A percentile compares a stretch with the other conserved stretches of the same genome.
Conservation (phyloP, 2,329 filamentous ascomycete species). For the Exserohilum turcica region DNA sequence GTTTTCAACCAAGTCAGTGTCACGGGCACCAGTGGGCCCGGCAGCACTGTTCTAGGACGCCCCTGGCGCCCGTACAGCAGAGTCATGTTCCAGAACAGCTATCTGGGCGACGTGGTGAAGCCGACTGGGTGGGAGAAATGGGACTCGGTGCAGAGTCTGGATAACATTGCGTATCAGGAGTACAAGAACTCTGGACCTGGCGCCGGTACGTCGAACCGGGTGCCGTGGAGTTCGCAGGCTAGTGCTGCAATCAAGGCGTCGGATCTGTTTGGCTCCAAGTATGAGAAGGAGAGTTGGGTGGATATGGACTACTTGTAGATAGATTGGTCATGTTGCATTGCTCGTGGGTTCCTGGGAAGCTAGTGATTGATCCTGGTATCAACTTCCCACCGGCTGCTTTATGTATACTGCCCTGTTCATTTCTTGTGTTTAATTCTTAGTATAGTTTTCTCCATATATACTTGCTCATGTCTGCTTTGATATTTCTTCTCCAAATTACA, state of each 20-base stretch:
- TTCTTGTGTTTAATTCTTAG: too few relatives aligned
- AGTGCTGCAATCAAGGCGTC: slow-evolving; percentile 7
- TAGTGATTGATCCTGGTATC: too few relatives aligned
- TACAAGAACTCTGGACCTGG: slow-evolving; percentile 27
- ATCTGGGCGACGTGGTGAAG: slow-evolving; percentile 61
- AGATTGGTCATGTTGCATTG: too few relatives aligned
- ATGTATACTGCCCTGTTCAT: too few relatives aligned
- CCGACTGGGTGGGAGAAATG: slow-evolving; percentile 58
- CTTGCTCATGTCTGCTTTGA: background rate
- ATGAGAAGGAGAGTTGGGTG: slow-evolving; percentile 25
- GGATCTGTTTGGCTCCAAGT: slow-evolving; percentile 18
- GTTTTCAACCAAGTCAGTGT: slow-evolving; percentile 59
- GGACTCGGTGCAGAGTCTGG: slow-evolving; percentile 22
- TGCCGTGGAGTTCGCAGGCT: slow-evolving; percentile 16
- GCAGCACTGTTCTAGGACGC: slow-evolving; percentile 54
- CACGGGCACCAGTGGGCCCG: slow-evolving; percentile 41
- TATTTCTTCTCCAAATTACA: background rate
- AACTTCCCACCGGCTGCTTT: too few relatives aligned
- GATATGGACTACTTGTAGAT: slow-evolving; percentile 15
- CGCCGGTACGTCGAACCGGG: slow-evolving; percentile 6
- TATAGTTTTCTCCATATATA: background rate
- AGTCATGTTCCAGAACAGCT: slow-evolving; percentile 57
- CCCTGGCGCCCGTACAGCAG: slow-evolving; percentile 56
- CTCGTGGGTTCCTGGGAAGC: too few relatives aligned
- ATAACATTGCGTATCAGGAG: slow-evolving; percentile 22